Conservation (phyloP, 2,329 filamentous ascomycete genomes). For the Graphilbum ipis-grandicollis region DNA sequence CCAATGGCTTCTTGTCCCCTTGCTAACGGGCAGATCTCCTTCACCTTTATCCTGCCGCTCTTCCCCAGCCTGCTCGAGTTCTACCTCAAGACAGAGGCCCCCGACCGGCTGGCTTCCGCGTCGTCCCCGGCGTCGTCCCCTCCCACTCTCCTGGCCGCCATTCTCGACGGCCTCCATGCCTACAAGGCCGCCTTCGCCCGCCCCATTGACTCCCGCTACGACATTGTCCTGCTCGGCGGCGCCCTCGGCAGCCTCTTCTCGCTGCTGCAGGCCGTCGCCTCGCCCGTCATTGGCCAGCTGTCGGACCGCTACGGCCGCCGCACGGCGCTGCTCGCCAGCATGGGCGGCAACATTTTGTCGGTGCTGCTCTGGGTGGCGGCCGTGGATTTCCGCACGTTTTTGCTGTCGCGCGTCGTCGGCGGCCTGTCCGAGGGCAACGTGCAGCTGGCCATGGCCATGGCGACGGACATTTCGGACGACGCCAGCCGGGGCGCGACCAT, state of each 20-base stretch:
- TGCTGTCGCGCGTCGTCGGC: slow-evolving; percentile 82
- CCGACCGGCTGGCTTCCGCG: slow-evolving; percentile 31
- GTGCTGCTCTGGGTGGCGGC: slow-evolving; percentile 90
- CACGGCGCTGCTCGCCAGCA: slow-evolving; percentile 73
- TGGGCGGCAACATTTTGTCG: slow-evolving; percentile 83
- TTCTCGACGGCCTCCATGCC: slow-evolving; percentile 70
- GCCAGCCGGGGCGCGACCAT: slow-evolving; percentile 75
- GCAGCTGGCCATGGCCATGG: slow-evolving; percentile 88
- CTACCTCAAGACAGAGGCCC: slow-evolving; percentile 71
- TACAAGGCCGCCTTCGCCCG: slow-evolving; percentile 90
- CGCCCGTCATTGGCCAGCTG: slow-evolving; percentile 74
- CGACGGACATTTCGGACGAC: slow-evolving; percentile 86
- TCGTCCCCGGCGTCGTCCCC: slow-evolving; percentile 38
- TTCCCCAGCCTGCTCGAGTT: slow-evolving; percentile 93
- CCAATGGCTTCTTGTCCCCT: not conserved
- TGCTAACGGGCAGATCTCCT: slow-evolving; percentile 54
- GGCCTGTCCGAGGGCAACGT: slow-evolving; percentile 94
- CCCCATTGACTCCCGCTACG: slow-evolving; percentile 90
- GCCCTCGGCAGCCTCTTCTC: slow-evolving; percentile 85
- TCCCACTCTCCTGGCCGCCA: slow-evolving; percentile 55
- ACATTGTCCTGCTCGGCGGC: slow-evolving; percentile 87
- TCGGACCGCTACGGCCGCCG: slow-evolving; percentile 81
- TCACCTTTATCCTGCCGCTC: slow-evolving; percentile 93
- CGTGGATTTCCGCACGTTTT: slow-evolving; percentile 86
- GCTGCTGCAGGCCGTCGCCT: slow-evolving; percentile 81